These are phyloP conservation scores for Spathaspora jeffriesii DNA, from an alignment of 1,139 yeast genomes.

Conservation along the genomic window DNA sequence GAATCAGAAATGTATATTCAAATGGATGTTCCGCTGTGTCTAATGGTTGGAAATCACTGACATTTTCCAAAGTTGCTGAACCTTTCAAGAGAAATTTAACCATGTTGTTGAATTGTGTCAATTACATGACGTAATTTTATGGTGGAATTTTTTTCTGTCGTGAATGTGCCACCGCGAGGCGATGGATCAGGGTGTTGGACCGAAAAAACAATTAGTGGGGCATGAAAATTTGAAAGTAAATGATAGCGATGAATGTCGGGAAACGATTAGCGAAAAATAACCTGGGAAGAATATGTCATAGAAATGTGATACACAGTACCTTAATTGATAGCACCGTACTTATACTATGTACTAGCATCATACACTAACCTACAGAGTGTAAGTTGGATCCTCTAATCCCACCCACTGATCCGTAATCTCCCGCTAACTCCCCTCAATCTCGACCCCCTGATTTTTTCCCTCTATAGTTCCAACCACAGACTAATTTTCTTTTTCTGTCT, in stretches of 20 bases:
- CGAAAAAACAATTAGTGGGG: too few relatives aligned
- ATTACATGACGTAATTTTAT: too few relatives aligned
- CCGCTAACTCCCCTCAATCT: not conserved
- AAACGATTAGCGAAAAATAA: conserved; percentile 2
- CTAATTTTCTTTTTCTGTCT: not conserved
- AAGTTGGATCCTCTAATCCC: too few relatives aligned
- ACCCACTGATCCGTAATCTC: not conserved
- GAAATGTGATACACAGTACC: too few relatives aligned
- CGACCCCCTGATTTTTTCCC: not conserved
- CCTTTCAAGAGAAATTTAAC: conserved; percentile 49
- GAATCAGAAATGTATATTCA: conserved; percentile 71
- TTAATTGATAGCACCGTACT: too few relatives aligned
- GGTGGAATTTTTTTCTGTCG: not conserved
- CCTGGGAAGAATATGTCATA: too few relatives aligned
- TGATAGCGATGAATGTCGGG: not conserved
- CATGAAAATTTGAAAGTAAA: not conserved
- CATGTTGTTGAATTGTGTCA: conserved; percentile 24
- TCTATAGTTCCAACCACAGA: too few relatives aligned
- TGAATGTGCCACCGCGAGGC: too few relatives aligned
- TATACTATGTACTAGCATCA: too few relatives aligned
- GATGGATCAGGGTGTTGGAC: too few relatives aligned
- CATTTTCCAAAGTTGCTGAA: conserved; percentile 61
- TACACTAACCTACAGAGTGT: too few relatives aligned
- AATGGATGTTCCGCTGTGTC: conserved; percentile 66
- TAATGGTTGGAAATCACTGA: conserved; percentile 62